phyloP scores from a whole-genome alignment of 2,329 filamentous ascomycete species.

The Balansia obtecta region DNA sequence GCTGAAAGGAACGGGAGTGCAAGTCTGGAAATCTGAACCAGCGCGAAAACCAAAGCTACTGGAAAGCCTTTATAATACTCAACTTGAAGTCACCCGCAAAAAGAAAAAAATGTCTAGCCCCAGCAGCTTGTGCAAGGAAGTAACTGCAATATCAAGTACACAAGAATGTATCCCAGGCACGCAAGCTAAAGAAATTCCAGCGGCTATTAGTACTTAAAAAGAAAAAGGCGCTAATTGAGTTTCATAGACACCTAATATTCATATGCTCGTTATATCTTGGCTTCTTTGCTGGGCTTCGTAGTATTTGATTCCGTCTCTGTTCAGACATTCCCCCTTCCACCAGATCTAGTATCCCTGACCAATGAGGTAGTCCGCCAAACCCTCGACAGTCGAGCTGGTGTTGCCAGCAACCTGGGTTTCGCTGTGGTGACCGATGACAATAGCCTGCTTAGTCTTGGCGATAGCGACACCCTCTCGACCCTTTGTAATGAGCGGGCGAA shows the following conservation, averaged over 20 bases:
- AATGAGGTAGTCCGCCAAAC: conserved; percentile 78
- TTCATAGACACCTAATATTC: conserved; percentile 4
- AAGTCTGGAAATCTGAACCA: neutral
- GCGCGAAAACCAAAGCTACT: neutral
- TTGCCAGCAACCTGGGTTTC: conserved; percentile 62
- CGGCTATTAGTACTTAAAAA: conserved; percentile 1
- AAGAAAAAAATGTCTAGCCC: neutral
- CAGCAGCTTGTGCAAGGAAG: neutral
- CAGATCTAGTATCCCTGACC: conserved; percentile 53
- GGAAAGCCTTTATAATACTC: too few species aligned
- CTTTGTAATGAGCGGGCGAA: conserved; percentile 21
- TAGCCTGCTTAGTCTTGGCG: conserved; percentile 77
- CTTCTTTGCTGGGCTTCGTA: neutral
- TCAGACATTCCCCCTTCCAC: conserved; percentile 2
- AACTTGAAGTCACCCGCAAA: too few species aligned
- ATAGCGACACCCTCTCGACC: conserved; percentile 72
- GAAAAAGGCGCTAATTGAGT: conserved; percentile 5
- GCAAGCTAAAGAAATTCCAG: neutral
- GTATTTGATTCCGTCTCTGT: conserved; percentile 3
- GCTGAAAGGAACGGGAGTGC: neutral
- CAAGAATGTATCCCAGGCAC: neutral
- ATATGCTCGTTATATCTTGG: conserved; percentile 5
- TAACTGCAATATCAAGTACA: neutral
- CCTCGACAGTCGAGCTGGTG: conserved; percentile 67
- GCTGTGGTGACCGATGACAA: conserved; percentile 79